These are phyloP conservation scores for Ceriops tagal DNA, from an alignment of 345 rosid species.

Conservation along the genomic window DNA sequence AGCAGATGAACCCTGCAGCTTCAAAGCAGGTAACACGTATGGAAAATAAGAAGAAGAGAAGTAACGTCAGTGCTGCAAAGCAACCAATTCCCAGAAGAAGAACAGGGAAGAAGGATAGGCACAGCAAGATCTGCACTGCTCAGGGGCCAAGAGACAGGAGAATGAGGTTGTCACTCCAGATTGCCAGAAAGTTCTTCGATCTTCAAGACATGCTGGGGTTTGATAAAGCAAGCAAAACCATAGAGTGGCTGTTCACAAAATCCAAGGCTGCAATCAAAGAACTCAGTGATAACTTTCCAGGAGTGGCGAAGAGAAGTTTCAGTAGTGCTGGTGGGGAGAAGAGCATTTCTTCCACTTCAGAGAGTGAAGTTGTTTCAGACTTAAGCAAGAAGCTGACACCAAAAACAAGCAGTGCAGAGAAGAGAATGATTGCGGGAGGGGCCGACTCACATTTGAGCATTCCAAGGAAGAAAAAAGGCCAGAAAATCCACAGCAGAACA, in stretches of 20 bases:
- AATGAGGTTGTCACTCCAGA: slow-evolving; percentile 28
- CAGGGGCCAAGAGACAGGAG: slow-evolving; percentile 31
- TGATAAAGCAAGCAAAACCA: slow-evolving; percentile 34
- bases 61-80: slow-evolving; percentile 3
- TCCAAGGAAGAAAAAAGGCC: slow-evolving; percentile 14
- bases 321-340: slow-evolving; percentile 8
- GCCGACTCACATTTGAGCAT: slow-evolving; percentile 13
- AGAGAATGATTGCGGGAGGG: slow-evolving; percentile 1
- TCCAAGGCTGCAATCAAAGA: slow-evolving; percentile 68
- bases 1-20: slow-evolving; percentile 16
- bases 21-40: slow-evolving; percentile 20
- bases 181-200: slow-evolving; percentile 30
- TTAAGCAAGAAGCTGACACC: slow-evolving; percentile 23
- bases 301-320: slow-evolving; percentile 16
- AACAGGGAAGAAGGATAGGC: slow-evolving; percentile 26
- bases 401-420: slow-evolving; percentile 14
- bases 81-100: slow-evolving; percentile 27
- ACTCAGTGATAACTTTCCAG: slow-evolving; percentile 34
- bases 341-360: slow-evolving; percentile 32
- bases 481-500: slow-evolving; percentile 14
- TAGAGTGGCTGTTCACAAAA: slow-evolving; percentile 44
- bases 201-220: slow-evolving; percentile 33
- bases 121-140: slow-evolving; percentile 28
- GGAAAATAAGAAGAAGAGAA: slow-evolving; percentile 24
- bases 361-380: slow-evolving; percentile 33